Conservation (phyloP, 495 filamentous ascomycete species). For the Pseudotulostoma volvatum region DNA sequence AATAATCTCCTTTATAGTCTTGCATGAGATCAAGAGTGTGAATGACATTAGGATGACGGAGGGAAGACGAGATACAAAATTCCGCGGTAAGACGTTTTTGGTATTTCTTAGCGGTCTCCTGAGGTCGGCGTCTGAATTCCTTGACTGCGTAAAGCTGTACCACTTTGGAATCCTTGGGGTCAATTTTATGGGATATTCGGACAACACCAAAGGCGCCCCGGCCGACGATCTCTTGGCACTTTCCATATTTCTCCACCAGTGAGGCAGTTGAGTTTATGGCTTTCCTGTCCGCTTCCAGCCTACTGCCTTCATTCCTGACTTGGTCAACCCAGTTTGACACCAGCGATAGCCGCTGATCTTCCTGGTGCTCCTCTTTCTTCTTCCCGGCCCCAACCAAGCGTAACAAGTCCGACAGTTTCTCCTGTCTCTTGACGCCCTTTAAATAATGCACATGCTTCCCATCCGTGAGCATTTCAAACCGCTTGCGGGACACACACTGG, state of each 20-base stretch:
- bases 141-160: slow-evolving; percentile 97
- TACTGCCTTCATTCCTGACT: slow-evolving; percentile 72
- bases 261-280: slow-evolving; percentile 62
- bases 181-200: slow-evolving; percentile 91
- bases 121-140: slow-evolving; percentile 86
- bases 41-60: slow-evolving; percentile 96
- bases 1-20: slow-evolving; percentile 95
- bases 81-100: slow-evolving; percentile 96
- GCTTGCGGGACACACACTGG: slow-evolving; percentile 26
- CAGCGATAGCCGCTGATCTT: slow-evolving; percentile 70
- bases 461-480: slow-evolving; percentile 44
- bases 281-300: slow-evolving; percentile 58
- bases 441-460: slow-evolving; percentile 75
- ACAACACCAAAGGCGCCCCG: slow-evolving; percentile 96
- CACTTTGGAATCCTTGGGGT: slow-evolving; percentile 57
- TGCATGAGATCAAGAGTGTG: slow-evolving; percentile 91
- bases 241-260: slow-evolving; percentile 92
- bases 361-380: slow-evolving; percentile 47
- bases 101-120: slow-evolving; percentile 91
- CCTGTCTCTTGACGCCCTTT: slow-evolving; percentile 74
- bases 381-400: slow-evolving; percentile 63
- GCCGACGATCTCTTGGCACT: slow-evolving; percentile 96
- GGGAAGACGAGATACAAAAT: slow-evolving; percentile 94
- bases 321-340: slow-evolving; percentile 96
- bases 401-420: slow-evolving; percentile 87